A percentile compares a stretch with the other conserved stretches of the same genome.
phyloP scores from a whole-genome alignment of 2,329 filamentous ascomycete species.

The Samsoniella hepiali region DNA sequence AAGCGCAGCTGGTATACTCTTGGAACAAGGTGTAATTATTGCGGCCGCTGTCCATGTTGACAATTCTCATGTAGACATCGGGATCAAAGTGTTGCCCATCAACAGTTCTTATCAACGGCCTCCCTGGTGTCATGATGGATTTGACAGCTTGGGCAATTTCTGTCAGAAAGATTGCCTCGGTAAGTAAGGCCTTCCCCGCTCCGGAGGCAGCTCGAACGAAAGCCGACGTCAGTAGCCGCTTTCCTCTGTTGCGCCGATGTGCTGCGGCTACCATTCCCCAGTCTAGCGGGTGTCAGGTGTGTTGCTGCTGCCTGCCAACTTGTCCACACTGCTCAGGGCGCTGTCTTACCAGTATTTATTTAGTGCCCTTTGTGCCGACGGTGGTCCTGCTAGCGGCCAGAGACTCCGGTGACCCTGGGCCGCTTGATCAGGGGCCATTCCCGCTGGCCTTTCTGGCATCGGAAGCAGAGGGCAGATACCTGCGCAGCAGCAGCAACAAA shows the following conservation, averaged over 20 bases:
- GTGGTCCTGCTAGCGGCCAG: not conserved
- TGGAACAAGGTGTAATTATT: too few species aligned
- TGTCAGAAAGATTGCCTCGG: not conserved
- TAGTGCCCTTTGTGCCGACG: not conserved
- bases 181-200: conserved; percentile 1
- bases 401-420: not conserved
- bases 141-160: not conserved
- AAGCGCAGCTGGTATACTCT: too few species aligned
- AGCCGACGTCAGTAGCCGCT: not conserved
- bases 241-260: not conserved
- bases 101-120: not conserved
- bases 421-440: not conserved
- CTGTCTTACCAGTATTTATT: not conserved
- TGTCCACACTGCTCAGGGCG: not conserved
- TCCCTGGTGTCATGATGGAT: too few species aligned
- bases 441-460: not conserved
- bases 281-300: not conserved
- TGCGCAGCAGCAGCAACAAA: conserved; percentile 1
- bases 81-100: too few species aligned
- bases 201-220: not conserved
- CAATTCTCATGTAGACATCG: too few species aligned
- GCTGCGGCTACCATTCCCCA: not conserved
- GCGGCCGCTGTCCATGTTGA: too few species aligned
- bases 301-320: not conserved
- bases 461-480: not conserved